Base-by-base conservation (phyloP, 805 yeast genomes). In the Ogataea zsoltii region DNA sequence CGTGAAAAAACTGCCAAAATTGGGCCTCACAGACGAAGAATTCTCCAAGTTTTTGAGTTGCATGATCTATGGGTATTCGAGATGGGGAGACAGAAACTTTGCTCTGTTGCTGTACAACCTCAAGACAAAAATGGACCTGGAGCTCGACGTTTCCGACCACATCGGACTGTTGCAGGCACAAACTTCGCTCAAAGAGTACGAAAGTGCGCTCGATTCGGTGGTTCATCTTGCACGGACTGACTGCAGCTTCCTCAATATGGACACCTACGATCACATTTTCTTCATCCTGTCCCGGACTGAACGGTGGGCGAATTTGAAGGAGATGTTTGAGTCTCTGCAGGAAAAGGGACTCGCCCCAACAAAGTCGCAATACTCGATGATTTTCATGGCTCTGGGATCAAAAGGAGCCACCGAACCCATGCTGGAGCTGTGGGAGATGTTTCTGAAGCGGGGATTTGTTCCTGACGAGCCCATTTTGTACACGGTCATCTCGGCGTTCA, bases 361-460 rank as follows among this genome's bases (percentile, higher is more conserved):
- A 38, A 35, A 43, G 15, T 35, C 38, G 5, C 88, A 85, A 53
- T 85, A 85, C 58, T 70, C 76, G 3, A 74, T 80, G 14, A 80
- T 83, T 11, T 81, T 86, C 76, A 64, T 69, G 42, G 80, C 85
- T 0, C 65, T 86, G 48, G 82, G 87, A 68, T 28, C 83, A 79
- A 9, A 80, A 77, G 52, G 63, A 56, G 33, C 71, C 61, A 32
- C 75, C 72, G 58, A 80, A 77, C 45, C 57, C 18, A 36, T 58
- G 2, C 19, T 56, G 15, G 56, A 57, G 10, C 39, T 63, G 13
- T 86, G 45, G 83, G 71, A 63, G 48, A 65, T n/a, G 75, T 78
- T 55, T 55, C 37, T 66, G 4, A 62, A 68, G 41, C 67, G 82
- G 43, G 71, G 72, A 1, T 69, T 80, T 56, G 55, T 49, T 3